Base-by-base conservation (phyloP, 768 basidiomycete genomes). In the Lepiota venenata region DNA sequence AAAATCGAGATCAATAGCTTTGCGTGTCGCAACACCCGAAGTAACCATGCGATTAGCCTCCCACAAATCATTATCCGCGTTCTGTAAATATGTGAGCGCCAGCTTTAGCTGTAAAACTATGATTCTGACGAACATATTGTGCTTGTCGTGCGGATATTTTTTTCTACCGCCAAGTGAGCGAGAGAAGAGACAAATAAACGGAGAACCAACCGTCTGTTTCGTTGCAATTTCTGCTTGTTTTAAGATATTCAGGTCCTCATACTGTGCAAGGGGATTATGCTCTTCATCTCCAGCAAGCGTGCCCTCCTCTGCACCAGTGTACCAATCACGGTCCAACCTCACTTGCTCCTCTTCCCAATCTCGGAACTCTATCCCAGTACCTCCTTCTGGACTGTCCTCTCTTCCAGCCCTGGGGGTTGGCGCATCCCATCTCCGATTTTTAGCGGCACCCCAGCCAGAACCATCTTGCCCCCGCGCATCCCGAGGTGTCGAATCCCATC, bases 261-360 rank as follows among this genome's bases (percentile, higher is more conserved):
- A 99, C 58, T 95, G 92, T 0, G 93, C 78, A 32, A 98, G 82
- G 0, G 92, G 93, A 64, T 96, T 98, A 64, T 91, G 88, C 60
- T 93, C 93, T 50, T 93, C 93, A 59, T 97, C 91, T 10, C 88
- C 91, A 11, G 88, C 88, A 16, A 93, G 74, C 2, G 82, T 85
- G 18, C 88, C 91, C 56, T 93, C 93, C 63, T 94, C 96, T 20
- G 90, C 91, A 42, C 89, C 87, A 49, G 84, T 87, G 66, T 98
- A 99, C 97, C 97, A 99, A 64, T 98, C 94, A 22, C 97, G 78
- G 69, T 99, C 97, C 63, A 98, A 65, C 56, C 80, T 79, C 11
- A 93, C 79, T 67, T 97, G 93, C 67, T 98, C 97, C 63, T 98
- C 96, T 68, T 98, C 97, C 97, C 96, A 99, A 63, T 97, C 96